Evolutionary conservation across 805 yeast genomes (phyloP), one percentile per base, ranked within the genome.

Genomic region (Barnettozyma salicaria): DNA sequence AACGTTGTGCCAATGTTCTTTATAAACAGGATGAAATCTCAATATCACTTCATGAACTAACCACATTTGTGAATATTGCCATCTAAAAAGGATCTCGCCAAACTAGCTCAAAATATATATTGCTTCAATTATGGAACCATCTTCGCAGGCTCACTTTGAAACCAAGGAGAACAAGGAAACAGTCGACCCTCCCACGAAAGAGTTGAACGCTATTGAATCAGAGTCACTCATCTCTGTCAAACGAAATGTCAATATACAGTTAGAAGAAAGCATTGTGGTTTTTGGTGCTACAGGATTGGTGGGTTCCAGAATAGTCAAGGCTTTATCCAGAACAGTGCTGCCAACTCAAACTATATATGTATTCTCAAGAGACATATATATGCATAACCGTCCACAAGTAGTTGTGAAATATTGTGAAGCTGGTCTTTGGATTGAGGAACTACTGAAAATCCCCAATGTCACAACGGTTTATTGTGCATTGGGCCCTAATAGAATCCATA

Each of bases 201-300:
- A n/a, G n/a, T n/a, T n/a, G n/a, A 26, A 26, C 7, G 28, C 17
- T 11, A 20, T 12, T 19, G 31, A 33, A 20, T n/a, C 14, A n/a
- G 33, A 22, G 18, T 17, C 18, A 9, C 17, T 19, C 9, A 2
- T 22, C n/a, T n/a, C n/a, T n/a, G 24, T 11, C 5, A n/a, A 29
- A 9, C 9, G 13, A 7, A 14, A 18, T 18, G 27, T 10, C 12
- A 7, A 9, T 11, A 30, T 12, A 2, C 10, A 19, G 11, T n/a
- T n/a, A n/a, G 16, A 27, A 9, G 46, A 43, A 24, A 34, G 35
- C 18, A 37, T 43, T 22, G 38, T 40, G 9, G 38, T 44, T 9
- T 37, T 44, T 32, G 48, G 48, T 18, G 46, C 44, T 12, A 42
- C 48, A 16, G 48, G 48, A 24, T 30, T 44, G 16, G 35, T 30